Base-by-base conservation (phyloP, 768 basidiomycete species). In the Neoboletus brunneissimus region DNA sequence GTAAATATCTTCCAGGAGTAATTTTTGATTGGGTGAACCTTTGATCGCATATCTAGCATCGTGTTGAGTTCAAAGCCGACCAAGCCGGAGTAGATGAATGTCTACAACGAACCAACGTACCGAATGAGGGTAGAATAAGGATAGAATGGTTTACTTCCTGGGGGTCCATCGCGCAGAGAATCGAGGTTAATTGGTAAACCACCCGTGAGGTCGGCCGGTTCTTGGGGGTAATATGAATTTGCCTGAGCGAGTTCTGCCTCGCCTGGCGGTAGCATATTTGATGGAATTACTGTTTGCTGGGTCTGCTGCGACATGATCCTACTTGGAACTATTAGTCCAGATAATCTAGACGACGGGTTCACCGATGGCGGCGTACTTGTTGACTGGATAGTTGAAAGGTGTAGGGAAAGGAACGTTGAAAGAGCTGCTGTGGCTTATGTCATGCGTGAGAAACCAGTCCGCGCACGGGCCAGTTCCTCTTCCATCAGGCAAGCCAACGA, bases 71-170 rank as follows among this genome's bases (percentile, higher is more conserved):
- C 16, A 20, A 37, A 37, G 25, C 8, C 9, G 10, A 11, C n/a
- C 8, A 40, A 37, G 23, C 2, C 1, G 29, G 43, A 42, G 42
- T 18, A 35, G 41, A 37, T 38, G 15, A 40, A 41, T 20, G 48
- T 40, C 43, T 25, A 35, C 35, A 48, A 23, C 10, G 22, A 48
- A 55, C 25, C 45, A 56, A 79, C 87, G 54, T 69, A 91, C 91
- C 91, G 85, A 66, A 94, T 94, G 52, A 94, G 83, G 34, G 91
- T 94, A 4, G 91, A 93, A 68, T 94, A 94, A 3, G 91, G 91
- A 66, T 94, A 94, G 66, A 93, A 92, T 7, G 91, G 91, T 71
- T 94, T 94, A 69, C 85, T 90, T 46, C 91, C 91, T 8, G 91
- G 89, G 3, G 91, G 91, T 0, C 91, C 90, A 67, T 94, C 91